phyloP scores from a whole-genome alignment of 2,329 filamentous ascomycete species.

The Dactylonectria macrodidyma region DNA sequence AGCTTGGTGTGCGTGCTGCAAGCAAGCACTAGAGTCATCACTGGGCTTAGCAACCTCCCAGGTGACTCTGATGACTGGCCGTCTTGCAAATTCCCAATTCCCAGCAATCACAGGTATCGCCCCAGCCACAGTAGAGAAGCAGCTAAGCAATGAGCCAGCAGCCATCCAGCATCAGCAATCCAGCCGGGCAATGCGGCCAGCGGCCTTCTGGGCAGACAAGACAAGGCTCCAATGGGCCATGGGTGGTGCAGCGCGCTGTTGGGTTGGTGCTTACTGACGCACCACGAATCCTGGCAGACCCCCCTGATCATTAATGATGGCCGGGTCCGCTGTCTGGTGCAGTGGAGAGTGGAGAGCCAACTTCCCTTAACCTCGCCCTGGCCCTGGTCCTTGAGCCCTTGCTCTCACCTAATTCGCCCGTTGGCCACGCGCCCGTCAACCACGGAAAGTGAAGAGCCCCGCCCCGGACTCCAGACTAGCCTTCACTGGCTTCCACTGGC shows the following conservation, averaged over 20 bases:
- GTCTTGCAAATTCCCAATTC: neutral
- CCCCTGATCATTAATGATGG: neutral
- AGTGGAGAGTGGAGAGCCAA: neutral
- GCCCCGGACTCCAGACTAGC: too few species aligned
- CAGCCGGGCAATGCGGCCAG: constrained; percentile 7
- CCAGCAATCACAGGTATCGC: neutral
- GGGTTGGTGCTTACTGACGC: neutral
- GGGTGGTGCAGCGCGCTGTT: neutral
- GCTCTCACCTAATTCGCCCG: constrained; percentile 12
- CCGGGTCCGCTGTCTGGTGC: neutral
- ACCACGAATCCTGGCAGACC: neutral
- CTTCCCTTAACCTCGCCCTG: neutral
- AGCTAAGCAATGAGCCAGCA: constrained; percentile 1
- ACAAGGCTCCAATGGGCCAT: neutral
- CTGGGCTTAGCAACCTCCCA: constrained; percentile 3
- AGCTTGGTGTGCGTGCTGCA: neutral
- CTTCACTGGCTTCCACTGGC: too few species aligned
- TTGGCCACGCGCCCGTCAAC: constrained; percentile 12
- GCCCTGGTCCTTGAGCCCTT: neutral
- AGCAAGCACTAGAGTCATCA: constrained; percentile 7
- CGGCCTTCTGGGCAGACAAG: neutral
- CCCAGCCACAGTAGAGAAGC: neutral
- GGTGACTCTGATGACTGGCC: constrained; percentile 4
- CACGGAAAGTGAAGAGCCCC: too few species aligned
- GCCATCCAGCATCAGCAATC: neutral